phyloP scores from a whole-genome alignment of 1,284 basidiomycete species.

The Pisolithus thermaeus region DNA sequence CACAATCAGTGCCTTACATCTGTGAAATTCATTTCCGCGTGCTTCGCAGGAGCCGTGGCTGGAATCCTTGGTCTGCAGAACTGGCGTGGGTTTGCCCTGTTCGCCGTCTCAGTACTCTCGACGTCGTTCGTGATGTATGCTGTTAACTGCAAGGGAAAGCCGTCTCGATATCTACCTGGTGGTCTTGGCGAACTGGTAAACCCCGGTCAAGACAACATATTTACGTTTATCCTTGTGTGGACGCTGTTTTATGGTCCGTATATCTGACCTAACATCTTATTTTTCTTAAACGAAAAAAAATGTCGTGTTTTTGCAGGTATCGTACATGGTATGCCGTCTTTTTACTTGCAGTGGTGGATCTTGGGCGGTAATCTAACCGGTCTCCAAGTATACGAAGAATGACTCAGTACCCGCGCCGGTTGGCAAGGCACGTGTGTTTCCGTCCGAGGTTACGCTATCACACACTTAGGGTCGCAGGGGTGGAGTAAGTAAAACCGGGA shows the following conservation, averaged over 20 bases:
- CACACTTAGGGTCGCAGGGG: background rate
- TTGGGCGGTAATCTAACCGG: constrained; percentile 11
- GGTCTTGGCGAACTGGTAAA: constrained; percentile 65
- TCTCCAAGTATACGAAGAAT: constrained; percentile 46
- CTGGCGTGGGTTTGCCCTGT: constrained; percentile 74
- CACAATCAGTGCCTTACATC: constrained; percentile 62
- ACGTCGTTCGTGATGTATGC: constrained; percentile 59
- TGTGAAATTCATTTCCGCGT: constrained; percentile 73
- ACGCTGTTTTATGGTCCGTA: constrained; percentile 79
- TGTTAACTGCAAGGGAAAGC: constrained; percentile 65
- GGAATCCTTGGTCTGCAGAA: constrained; percentile 85
- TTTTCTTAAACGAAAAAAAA: constrained; percentile 11
- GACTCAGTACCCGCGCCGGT: constrained; percentile 6
- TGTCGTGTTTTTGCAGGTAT: constrained; percentile 28
- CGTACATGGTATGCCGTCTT: constrained; percentile 35
- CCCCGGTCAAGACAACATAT: constrained; percentile 80
- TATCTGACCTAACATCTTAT: constrained; percentile 32
- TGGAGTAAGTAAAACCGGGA: background rate
- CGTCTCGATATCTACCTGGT: constrained; percentile 54
- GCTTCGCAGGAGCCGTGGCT: constrained; percentile 78
- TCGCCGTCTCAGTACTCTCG: constrained; percentile 60
- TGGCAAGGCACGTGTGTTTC: constrained; percentile 4
- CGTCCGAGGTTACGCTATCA: background rate
- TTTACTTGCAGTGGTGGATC: background rate
- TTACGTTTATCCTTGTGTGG: constrained; percentile 85